phyloP scores from a whole-genome alignment of 768 basidiomycete genomes.

The Suillus hirtellus region DNA sequence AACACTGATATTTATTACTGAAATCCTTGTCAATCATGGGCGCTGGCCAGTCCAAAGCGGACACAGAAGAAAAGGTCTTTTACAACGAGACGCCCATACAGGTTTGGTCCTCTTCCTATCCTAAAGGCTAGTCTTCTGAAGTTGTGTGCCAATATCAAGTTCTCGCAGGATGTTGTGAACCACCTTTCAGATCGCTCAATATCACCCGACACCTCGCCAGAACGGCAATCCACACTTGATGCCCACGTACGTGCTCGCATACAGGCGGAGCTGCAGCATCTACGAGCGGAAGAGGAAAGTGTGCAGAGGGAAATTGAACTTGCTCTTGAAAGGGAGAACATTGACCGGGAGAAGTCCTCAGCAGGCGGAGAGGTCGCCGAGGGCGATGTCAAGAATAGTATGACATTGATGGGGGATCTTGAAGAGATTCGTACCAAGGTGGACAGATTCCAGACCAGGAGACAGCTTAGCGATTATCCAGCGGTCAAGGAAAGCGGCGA shows the following conservation, averaged over 20 bases:
- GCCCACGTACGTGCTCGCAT: slow-evolving; percentile 72
- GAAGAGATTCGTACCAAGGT: slow-evolving; percentile 73
- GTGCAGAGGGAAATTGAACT: slow-evolving; percentile 73
- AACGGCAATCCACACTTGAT: slow-evolving; percentile 75
- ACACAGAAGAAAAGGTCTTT: slow-evolving; percentile 58
- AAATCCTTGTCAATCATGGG: slow-evolving; percentile 48
- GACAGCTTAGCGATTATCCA: slow-evolving; percentile 53
- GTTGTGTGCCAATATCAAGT: slow-evolving; percentile 42
- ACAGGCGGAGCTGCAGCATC: slow-evolving; percentile 59
- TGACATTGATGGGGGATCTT: slow-evolving; percentile 68
- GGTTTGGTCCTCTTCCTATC: slow-evolving; percentile 32
- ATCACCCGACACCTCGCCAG: slow-evolving; percentile 58
- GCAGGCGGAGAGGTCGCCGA: slow-evolving; percentile 42
- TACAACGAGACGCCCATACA: slow-evolving; percentile 54
- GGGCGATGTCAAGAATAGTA: slow-evolving; percentile 55
- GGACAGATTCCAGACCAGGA: slow-evolving; percentile 64
- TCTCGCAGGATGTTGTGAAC: slow-evolving; percentile 82
- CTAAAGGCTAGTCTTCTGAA: background rate
- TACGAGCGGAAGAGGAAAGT: slow-evolving; percentile 68
- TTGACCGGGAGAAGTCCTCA: slow-evolving; percentile 69
- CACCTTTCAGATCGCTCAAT: slow-evolving; percentile 68
- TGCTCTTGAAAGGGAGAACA: slow-evolving; percentile 85
- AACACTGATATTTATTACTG: background rate
- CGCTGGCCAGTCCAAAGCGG: slow-evolving; percentile 63
- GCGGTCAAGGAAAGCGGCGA: slow-evolving; percentile 57